Conservation (phyloP, 257 asterid genomes). For the Jasminum sambac region DNA sequence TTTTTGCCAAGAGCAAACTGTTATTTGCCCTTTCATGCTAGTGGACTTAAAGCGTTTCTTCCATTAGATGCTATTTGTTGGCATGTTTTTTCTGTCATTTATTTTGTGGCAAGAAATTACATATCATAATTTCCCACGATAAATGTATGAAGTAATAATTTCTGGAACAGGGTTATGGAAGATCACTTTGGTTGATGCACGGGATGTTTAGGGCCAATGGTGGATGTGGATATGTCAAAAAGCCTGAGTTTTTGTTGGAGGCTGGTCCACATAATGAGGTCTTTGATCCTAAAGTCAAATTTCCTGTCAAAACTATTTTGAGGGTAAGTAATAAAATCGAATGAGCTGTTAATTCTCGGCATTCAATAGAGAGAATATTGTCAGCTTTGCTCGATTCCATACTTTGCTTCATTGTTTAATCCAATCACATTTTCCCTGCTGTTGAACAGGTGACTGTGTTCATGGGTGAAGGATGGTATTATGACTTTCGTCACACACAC, state of each 20-base stretch:
- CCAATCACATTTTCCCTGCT: slow-evolving; percentile 16
- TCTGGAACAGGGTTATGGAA: slow-evolving; percentile 76
- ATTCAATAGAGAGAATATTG: slow-evolving; percentile 3
- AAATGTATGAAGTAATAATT: slow-evolving; percentile 1
- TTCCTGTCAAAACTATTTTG: slow-evolving; percentile 67
- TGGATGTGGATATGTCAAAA: slow-evolving; percentile 86
- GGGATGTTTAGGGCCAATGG: slow-evolving; percentile 94
- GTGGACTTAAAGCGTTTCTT: neutral
- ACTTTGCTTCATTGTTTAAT: slow-evolving; percentile 10
- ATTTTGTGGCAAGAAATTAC: slow-evolving; percentile 2
- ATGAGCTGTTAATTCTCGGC: neutral
- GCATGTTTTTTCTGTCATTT: slow-evolving; percentile 22
- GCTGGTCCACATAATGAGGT: slow-evolving; percentile 49
- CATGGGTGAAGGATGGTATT: slow-evolving; percentile 97
- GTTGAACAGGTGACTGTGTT: slow-evolving; percentile 68
- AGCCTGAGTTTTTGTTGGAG: slow-evolving; percentile 67
- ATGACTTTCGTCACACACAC: slow-evolving; percentile 67
- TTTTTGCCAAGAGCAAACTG: neutral
- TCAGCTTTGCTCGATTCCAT: slow-evolving; percentile 1
- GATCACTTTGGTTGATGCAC: slow-evolving; percentile 94
- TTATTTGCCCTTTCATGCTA: neutral
- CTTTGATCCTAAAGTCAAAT: slow-evolving; percentile 56
- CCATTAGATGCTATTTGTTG: neutral
- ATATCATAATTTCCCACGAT: neutral
- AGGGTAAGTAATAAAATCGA: slow-evolving; percentile 45